Evolutionary conservation across 1,139 yeast genomes (phyloP).

Genomic region (Schizosaccharomyces versatilis): DNA sequence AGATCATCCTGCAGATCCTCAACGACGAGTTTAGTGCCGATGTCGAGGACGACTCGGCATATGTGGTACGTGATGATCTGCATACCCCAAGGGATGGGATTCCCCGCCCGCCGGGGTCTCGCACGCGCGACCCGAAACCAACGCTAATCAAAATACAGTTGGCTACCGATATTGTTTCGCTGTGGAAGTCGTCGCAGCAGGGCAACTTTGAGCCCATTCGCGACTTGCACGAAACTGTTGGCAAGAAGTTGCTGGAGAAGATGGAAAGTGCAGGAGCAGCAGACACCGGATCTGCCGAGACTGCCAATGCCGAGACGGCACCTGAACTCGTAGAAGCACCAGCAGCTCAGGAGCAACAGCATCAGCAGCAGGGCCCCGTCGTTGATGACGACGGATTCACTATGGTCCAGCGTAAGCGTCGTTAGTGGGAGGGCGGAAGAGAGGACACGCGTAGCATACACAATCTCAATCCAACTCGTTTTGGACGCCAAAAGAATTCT

Average conservation of each 20-base stretch:
- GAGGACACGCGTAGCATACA: too few species aligned
- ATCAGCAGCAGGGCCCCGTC: conserved; percentile 20
- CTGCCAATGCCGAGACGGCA: conserved; percentile 3
- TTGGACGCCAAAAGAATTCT: conserved; percentile 33
- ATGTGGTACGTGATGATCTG: conserved; percentile 17
- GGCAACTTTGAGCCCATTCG: conserved; percentile 37
- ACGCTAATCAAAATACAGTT: conserved; percentile 17
- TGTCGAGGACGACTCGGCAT: conserved; percentile 74
- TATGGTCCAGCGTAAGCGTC: conserved; percentile 39
- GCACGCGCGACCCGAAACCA: not conserved
- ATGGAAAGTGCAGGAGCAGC: not conserved
- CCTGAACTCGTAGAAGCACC: conserved; percentile 3
- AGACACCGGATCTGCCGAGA: not conserved
- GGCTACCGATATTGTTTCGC: conserved; percentile 40
- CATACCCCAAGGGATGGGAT: not conserved
- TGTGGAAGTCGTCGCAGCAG: conserved; percentile 41
- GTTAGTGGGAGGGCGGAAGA: not conserved
- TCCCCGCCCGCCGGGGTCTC: conserved; percentile 12
- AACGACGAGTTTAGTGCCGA: conserved; percentile 79
- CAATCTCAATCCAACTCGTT: too few species aligned
- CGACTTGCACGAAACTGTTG: conserved; percentile 30
- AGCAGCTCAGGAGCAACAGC: not conserved
- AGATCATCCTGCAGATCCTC: conserved; percentile 70
- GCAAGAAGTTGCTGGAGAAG: conserved; percentile 2
- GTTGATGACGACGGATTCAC: conserved; percentile 77